Base-by-base conservation (phyloP, 163 green algal species). In the Coccomyxa subellipsoidea region DNA sequence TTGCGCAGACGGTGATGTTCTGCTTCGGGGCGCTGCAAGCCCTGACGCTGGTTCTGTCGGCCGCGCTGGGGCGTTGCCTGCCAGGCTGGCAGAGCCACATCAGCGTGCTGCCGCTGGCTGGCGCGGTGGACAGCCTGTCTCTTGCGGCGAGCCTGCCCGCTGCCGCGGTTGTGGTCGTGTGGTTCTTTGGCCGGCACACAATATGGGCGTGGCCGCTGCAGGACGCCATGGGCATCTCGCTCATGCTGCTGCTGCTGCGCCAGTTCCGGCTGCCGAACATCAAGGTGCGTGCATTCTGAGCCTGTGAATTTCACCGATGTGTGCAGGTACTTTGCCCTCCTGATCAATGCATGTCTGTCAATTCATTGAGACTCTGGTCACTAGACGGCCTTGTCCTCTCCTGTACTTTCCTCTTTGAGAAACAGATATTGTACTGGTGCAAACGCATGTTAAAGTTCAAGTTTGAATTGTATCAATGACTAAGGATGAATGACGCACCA, bases 181-280 rank as follows among this genome's bases (percentile, higher is more conserved):
- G 37, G 75, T 59, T 79, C 10, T 35, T 69, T 36, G 27, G 7
- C 1, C 75, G 36, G 1, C 27, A 10, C 75, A 79, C 23, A 54
- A 47, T 34, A 18, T 94, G 85, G 89, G 85, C 85, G 4, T 96
- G 92, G 92, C 34, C 88, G 38, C 82, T 94, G 54, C 92, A 97
- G 85, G 92, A 97, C 83, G 2, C 90, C 29, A 87, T 95, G 82
- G 92, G 90, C 27, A 81, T 96, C 6, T 86, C 77, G 7, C 78
- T 97, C 66, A 93, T 96, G 82, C 78, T 96, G 37, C 75, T 95
- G 23, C 83, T 97, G 9, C 87, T 98, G 38, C 81, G 90, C 23
- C 89, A 90, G 31, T 85, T 96, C 36, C 81, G 83, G 4, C 82
- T 98, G 31, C 90, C 91, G 32, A 92, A 89, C 78, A 82, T 95